Conservation (phyloP, 495 filamentous ascomycete species). For the Aspergillus olivimuriae region DNA sequence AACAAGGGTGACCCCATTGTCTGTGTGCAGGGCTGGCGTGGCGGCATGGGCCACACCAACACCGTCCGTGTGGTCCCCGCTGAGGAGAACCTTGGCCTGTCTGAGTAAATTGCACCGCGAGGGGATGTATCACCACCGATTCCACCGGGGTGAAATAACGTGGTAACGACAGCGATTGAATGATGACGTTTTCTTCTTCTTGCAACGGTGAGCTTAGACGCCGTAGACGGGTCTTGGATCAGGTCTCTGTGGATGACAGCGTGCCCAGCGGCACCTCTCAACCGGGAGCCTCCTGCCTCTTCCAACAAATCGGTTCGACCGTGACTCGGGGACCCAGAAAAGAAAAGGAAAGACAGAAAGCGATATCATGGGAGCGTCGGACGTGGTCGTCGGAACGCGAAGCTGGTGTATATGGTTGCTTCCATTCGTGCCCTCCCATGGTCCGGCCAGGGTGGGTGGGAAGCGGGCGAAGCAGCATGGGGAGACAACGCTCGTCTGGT, state of each 20-base stretch:
- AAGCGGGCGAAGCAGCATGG: too few species aligned
- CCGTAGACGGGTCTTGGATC: conserved; percentile 14
- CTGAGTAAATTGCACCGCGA: conserved; percentile 25
- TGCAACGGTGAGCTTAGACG: too few species aligned
- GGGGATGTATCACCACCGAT: too few species aligned
- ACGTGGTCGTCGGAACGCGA: neutral
- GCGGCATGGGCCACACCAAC: conserved; percentile 97
- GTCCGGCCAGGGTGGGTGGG: too few species aligned
- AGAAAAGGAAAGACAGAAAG: neutral
- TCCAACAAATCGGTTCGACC: conserved; percentile 6
- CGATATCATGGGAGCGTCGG: neutral
- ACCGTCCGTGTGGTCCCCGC: conserved; percentile 71
- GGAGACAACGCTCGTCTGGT: too few species aligned
- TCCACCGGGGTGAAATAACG: conserved; percentile 11
- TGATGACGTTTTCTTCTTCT: conserved; percentile 11
- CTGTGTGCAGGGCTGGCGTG: conserved; percentile 96
- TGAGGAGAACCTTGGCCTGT: conserved; percentile 55
- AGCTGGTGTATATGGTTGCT: too few species aligned
- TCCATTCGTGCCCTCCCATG: too few species aligned
- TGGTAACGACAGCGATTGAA: conserved; percentile 16
- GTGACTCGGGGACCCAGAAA: conserved; percentile 1
- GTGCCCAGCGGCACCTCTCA: neutral
- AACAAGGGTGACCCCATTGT: conserved; percentile 78
- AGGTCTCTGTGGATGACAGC: conserved; percentile 5
- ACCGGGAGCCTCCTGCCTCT: conserved; percentile 8